Base-by-base conservation (phyloP, 805 yeast species). In the Saturnispora galanensis region DNA sequence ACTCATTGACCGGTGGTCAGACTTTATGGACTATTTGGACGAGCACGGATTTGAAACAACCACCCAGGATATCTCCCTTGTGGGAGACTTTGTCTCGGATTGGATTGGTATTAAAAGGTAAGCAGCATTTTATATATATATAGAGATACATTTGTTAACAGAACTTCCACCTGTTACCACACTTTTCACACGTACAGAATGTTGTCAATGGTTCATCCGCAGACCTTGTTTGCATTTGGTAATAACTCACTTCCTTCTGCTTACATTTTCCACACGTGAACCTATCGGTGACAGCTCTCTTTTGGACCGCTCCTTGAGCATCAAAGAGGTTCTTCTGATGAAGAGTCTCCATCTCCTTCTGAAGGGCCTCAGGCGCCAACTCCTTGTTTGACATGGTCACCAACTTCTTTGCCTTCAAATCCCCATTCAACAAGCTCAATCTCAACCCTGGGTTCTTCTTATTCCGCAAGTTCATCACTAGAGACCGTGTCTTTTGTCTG, bases 161-260 rank as follows among this genome's bases (percentile, higher is more conserved):
- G 61, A 93, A 93, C 66, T 93, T 93, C 98, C 98, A 93, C 64
- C 97, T 77, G 60, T 93, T 87, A 50, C 97, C 97, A 69, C 98
- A 93, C 52, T 78, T 86, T 31, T 89, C 97, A 69, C 98, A 93
- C 3, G 96, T 89, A 70, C 98, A 93, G 62, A 93, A 93, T 1
- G 98, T 93, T 7, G 98, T 93, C 57, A 93, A 75, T 48, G 98
- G 98, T 66, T 93, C 98, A 77, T 93, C 98, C 15, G 98, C 98
- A 47, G 96, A 85, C 66, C 98, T 75, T 31, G 98, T 93, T 71
- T 93, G 98, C 82, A 93, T 76, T 68, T 93, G 98, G 65, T 89
- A 90, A 64, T 93, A 93, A 55, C 95, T 84, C 35, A 93, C 98
- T 70, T 87, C 88, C 73, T 89, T 88, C 63, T 88, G 90, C 66